phyloP scores from a whole-genome alignment of 257 asterid species.

The Verbena officinalis region DNA sequence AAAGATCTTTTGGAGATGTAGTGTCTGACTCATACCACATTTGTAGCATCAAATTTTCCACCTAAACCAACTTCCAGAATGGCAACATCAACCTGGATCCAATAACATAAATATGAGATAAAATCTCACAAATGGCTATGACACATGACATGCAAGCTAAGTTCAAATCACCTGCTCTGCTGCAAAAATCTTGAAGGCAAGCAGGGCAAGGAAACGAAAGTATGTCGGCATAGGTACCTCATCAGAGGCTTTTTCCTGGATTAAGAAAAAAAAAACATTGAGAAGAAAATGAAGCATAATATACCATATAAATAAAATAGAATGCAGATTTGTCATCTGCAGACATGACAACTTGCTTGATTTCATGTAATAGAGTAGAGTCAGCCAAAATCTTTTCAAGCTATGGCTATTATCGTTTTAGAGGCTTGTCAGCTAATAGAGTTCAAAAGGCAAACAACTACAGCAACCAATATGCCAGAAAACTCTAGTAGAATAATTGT shows the following conservation, averaged over 20 bases:
- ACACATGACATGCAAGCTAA: conserved; percentile 14
- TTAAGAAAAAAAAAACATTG: conserved; percentile 15
- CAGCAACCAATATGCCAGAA: conserved; percentile 2
- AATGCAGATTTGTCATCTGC: background rate
- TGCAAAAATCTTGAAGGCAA: conserved; percentile 93
- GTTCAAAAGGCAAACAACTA: conserved; percentile 8
- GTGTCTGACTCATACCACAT: conserved; percentile 70
- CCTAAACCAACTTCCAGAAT: conserved; percentile 98
- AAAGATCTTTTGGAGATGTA: conserved; percentile 4
- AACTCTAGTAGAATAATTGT: background rate
- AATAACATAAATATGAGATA: conserved; percentile 26
- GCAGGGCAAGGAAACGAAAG: conserved; percentile 93
- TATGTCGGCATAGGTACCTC: conserved; percentile 94
- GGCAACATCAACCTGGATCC: conserved; percentile 87
- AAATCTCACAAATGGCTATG: conserved; percentile 6
- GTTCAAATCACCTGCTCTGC: conserved; percentile 73
- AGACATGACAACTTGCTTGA: background rate
- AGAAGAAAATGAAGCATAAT: conserved; percentile 19
- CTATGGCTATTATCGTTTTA: conserved; percentile 8
- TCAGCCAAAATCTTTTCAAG: conserved; percentile 4
- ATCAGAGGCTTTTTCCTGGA: conserved; percentile 65
- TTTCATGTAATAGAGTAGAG: background rate
- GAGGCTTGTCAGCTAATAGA: conserved; percentile 2
- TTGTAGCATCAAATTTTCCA: conserved; percentile 93
- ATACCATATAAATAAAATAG: conserved; percentile 5